These are phyloP conservation scores for Blakeslea trispora DNA, from an alignment of 371 early-diverging fungal species.

Conservation along the genomic window DNA sequence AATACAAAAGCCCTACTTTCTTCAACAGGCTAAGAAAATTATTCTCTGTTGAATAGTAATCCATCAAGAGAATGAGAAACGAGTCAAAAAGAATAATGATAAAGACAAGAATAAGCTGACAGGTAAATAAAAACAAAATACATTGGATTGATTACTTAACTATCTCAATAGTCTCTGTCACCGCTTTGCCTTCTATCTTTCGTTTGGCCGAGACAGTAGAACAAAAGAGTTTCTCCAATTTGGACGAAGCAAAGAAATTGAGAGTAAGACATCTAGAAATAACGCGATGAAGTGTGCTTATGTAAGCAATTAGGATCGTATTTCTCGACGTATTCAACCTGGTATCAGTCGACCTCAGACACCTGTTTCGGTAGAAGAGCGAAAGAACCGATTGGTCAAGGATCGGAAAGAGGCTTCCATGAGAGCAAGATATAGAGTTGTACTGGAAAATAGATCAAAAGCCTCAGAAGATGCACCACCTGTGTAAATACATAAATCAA, in stretches of 20 bases:
- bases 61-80: conserved; percentile 38
- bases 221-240: conserved; percentile 55
- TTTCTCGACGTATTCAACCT: conserved; percentile 49
- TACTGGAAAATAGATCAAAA: conserved; percentile 54
- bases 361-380: conserved; percentile 31
- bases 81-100: conserved; percentile 18
- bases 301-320: conserved; percentile 43
- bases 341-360: conserved; percentile 38
- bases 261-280: too few relatives aligned
- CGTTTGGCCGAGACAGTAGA: conserved; percentile 68
- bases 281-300: not conserved
- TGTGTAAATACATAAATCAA: conserved; percentile 22
- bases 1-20: not conserved
- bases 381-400: conserved; percentile 39
- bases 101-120: conserved; percentile 7
- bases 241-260: conserved; percentile 53
- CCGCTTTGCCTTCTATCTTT: conserved; percentile 55
- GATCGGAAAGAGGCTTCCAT: conserved; percentile 43
- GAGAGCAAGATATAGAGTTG: conserved; percentile 62
- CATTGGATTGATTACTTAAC: not conserved
- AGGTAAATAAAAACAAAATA: conserved; percentile 5
- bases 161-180: conserved; percentile 28
- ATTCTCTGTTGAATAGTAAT: conserved; percentile 29
- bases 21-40: not conserved
- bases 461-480: conserved; percentile 25